Evolutionary conservation across 2,329 filamentous ascomycete genomes (phyloP).

Genomic region (Aspergillus pseudonomiae): DNA sequence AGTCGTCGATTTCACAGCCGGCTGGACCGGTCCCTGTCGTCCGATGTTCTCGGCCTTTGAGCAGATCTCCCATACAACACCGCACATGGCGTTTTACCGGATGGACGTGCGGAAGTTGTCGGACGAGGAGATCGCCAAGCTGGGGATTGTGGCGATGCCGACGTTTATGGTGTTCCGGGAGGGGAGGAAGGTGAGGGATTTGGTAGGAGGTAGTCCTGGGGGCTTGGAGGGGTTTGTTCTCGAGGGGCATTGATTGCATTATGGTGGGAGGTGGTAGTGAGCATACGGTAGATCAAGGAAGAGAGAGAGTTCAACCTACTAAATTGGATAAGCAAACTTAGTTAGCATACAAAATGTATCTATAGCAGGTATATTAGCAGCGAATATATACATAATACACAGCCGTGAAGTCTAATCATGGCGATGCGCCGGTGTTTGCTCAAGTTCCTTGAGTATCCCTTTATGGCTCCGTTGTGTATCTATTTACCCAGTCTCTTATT

Average conservation of each 20-base stretch:
- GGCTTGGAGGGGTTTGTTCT: not conserved
- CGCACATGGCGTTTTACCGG: not conserved
- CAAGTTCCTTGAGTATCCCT: too few relatives aligned
- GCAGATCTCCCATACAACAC: not conserved
- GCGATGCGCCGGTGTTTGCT: too few relatives aligned
- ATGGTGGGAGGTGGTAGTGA: too few relatives aligned
- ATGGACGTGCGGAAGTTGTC: not conserved
- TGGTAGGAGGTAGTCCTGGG: not conserved
- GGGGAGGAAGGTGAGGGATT: not conserved
- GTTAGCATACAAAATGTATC: too few relatives aligned
- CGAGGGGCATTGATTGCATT: not conserved
- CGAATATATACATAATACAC: too few relatives aligned
- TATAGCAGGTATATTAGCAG: too few relatives aligned
- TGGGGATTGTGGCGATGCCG: not conserved
- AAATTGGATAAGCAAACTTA: too few relatives aligned
- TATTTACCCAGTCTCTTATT: too few relatives aligned
- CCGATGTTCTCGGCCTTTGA: not conserved
- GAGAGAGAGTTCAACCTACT: too few relatives aligned
- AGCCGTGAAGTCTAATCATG: too few relatives aligned
- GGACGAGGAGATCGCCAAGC: not conserved
- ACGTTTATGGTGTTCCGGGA: not conserved
- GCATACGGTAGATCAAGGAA: too few relatives aligned
- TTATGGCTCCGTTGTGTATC: too few relatives aligned
- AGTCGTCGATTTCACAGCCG: not conserved
- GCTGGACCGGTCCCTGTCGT: not conserved